Evolutionary conservation across 2,329 filamentous ascomycete species (phyloP).

Genomic region (Chrysoporthe austroafricana): DNA sequence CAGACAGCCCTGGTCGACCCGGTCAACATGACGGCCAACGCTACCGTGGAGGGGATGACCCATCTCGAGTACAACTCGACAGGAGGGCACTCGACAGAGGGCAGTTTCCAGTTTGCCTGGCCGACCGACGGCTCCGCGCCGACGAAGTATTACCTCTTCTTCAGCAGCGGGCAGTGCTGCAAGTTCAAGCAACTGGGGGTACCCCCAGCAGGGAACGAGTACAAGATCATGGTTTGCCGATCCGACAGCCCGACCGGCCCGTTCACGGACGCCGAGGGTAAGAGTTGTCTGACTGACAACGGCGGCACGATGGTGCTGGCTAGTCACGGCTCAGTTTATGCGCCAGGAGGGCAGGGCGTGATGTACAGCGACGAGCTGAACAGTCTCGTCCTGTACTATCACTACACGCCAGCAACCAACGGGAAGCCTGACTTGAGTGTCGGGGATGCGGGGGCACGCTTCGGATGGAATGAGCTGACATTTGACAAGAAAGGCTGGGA

Average conservation of each 20-base stretch:
- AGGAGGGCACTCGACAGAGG: slow-evolving; percentile 11
- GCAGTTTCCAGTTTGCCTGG: slow-evolving; percentile 43
- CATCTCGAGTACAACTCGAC: slow-evolving; percentile 18
- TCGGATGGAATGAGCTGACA: slow-evolving; percentile 12
- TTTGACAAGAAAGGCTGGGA: slow-evolving; percentile 8
- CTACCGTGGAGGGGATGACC: slow-evolving; percentile 3
- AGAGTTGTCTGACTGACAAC: slow-evolving; percentile 50
- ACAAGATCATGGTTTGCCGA: slow-evolving; percentile 65
- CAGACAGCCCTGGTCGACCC: slow-evolving; percentile 33
- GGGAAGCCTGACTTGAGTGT: neutral
- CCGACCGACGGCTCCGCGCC: slow-evolving; percentile 49
- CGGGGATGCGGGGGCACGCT: neutral
- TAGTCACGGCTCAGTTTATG: slow-evolving; percentile 62
- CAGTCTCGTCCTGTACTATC: slow-evolving; percentile 63
- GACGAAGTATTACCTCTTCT: slow-evolving; percentile 62
- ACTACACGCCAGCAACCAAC: slow-evolving; percentile 47
- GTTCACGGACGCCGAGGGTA: slow-evolving; percentile 58
- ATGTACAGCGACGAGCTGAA: slow-evolving; percentile 49
- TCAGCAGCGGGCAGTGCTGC: slow-evolving; percentile 62
- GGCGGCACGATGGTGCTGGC: slow-evolving; percentile 63
- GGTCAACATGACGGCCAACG: slow-evolving; percentile 1
- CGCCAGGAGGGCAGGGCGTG: slow-evolving; percentile 65
- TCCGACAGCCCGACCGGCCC: slow-evolving; percentile 51
- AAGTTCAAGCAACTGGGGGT: slow-evolving; percentile 43
- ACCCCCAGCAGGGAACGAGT: slow-evolving; percentile 61